Percentiles rank a stretch among this genome's conserved stretches.
phyloP scores from a whole-genome alignment of 495 filamentous ascomycete species.

The Trichoderma asperelloides region DNA sequence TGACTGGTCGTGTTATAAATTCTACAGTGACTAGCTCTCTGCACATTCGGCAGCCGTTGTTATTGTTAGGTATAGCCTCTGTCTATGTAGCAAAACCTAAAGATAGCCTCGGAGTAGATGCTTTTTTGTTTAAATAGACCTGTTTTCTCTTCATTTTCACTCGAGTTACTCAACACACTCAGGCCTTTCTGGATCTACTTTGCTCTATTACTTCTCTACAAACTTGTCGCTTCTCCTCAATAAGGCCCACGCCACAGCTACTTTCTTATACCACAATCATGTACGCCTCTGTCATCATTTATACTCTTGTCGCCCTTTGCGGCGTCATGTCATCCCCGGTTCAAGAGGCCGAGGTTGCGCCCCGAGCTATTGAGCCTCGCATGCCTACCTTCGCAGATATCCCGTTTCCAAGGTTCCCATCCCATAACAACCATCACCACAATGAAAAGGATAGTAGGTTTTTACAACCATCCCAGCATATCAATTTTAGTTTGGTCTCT shows the following conservation, averaged over 20 bases:
- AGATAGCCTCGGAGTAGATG: not conserved
- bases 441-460: not conserved
- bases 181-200: not conserved
- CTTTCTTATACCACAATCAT: not conserved
- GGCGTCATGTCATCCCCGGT: not conserved
- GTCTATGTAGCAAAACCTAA: not conserved
- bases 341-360: not conserved
- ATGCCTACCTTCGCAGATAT: not conserved
- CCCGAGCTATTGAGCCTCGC: not conserved
- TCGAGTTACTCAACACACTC: not conserved
- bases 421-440: not conserved
- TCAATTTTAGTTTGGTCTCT: not conserved
- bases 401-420: not conserved
- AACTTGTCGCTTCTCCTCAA: not conserved
- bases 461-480: not conserved
- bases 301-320: not conserved
- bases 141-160: not conserved
- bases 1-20: not conserved
- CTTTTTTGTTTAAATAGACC: not conserved
- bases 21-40: not conserved
- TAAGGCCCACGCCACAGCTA: not conserved
- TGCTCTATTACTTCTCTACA: not conserved
- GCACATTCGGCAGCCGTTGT: not conserved
- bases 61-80: not conserved
- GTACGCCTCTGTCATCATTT: not conserved